A percentile compares a stretch with the other conserved stretches of the same genome.
Evolutionary conservation across 106 monocot genomes (phyloP).

Genomic region (Ottelia alismoides): DNA sequence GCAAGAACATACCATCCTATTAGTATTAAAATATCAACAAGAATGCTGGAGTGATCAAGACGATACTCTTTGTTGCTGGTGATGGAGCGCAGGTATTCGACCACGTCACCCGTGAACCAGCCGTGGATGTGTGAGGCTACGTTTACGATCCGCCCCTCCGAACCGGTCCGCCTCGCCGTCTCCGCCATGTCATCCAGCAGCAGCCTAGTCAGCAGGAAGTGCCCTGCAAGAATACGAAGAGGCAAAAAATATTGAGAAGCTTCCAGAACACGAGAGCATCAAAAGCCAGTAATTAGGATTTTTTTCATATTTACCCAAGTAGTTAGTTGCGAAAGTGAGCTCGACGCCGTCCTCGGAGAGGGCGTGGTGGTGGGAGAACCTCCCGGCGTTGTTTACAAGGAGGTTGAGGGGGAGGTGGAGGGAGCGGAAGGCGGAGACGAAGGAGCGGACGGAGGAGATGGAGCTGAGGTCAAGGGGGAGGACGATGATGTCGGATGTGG

Average conservation of each 20-base stretch:
- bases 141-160: conserved; percentile 81
- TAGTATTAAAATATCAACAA: background rate
- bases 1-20: too few species aligned
- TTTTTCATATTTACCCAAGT: conserved; percentile 32
- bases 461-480: conserved; percentile 93
- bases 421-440: conserved; percentile 57
- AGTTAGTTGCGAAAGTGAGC: conserved; percentile 95
- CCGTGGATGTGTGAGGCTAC: conserved; percentile 79
- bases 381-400: conserved; percentile 97
- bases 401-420: conserved; percentile 84
- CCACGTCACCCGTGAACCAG: conserved; percentile 79
- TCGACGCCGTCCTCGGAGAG: conserved; percentile 84
- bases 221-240: conserved; percentile 17
- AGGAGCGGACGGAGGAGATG: conserved; percentile 57
- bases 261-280: background rate
- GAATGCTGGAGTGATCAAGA: background rate
- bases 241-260: background rate
- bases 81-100: conserved; percentile 53
- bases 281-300: background rate
- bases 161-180: conserved; percentile 45
- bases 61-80: conserved; percentile 58
- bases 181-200: conserved; percentile 61
- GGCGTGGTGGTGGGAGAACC: conserved; percentile 48
- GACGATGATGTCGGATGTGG: conserved; percentile 61
- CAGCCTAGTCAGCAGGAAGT: conserved; percentile 76